Percentiles rank a stretch among this genome's conserved stretches.
Evolutionary conservation across 306 rosid species (phyloP).

Genomic region (Vigna reflexopilosa): DNA sequence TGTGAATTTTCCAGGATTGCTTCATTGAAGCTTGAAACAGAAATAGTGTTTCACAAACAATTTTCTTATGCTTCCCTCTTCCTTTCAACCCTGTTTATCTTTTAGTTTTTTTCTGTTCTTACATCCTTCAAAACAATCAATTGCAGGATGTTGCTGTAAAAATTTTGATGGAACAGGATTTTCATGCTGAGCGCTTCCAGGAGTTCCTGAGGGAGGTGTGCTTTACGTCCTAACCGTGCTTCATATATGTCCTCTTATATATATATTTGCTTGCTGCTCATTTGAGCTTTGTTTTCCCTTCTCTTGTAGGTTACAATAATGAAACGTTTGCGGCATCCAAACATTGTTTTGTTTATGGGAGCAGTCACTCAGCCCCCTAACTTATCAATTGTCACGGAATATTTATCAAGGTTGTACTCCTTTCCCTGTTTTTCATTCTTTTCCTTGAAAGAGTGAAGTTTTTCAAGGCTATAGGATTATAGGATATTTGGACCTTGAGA

Average conservation of each 20-base stretch:
- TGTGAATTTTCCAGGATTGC: conserved; percentile 21
- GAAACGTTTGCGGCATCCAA: conserved; percentile 95
- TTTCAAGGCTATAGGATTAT: conserved; percentile 2
- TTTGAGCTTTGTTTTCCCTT: conserved; percentile 43
- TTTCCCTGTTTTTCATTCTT: conserved; percentile 27
- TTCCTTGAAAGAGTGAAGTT: conserved; percentile 3
- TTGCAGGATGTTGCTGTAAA: conserved; percentile 97
- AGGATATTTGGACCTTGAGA: conserved; percentile 28
- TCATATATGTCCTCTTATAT: conserved; percentile 1
- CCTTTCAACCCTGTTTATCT: conserved; percentile 3
- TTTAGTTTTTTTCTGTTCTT: conserved; percentile 7
- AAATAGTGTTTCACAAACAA: neutral
- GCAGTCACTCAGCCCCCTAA: conserved; percentile 98
- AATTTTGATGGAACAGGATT: conserved; percentile 97
- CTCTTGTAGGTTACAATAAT: conserved; percentile 85
- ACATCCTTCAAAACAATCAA: conserved; percentile 28
- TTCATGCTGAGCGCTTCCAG: conserved; percentile 82
- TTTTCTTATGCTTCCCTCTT: neutral
- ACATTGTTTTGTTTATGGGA: conserved; percentile 97
- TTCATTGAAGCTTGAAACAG: conserved; percentile 35
- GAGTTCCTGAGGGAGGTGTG: conserved; percentile 96
- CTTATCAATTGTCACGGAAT: conserved; percentile 96
- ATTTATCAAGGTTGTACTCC: conserved; percentile 81
- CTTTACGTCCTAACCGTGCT: conserved; percentile 25
- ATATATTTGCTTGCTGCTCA: conserved; percentile 38